Evolutionary conservation across 2,329 filamentous ascomycete genomes (phyloP), one percentile per base, ranked within the genome.

Genomic region (Fusarium buharicum): DNA sequence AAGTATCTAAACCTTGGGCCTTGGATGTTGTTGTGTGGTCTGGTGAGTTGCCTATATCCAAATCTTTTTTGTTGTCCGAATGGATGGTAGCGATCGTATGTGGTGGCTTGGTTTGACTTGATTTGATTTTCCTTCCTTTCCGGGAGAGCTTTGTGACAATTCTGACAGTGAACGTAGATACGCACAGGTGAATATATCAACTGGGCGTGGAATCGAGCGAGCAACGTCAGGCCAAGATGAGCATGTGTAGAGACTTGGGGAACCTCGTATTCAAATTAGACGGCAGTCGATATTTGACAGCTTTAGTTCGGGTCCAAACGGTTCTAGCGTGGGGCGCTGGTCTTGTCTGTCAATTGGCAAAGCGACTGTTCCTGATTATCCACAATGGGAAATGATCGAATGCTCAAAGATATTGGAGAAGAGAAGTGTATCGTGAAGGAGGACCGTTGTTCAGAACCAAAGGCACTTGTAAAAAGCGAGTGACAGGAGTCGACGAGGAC

Each of bases 401-500:
- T 60, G 57, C 43, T 59, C 59, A 58, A 50, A 48, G 56, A 53
- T 52, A 74, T 72, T 71, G 71, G 72, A 77, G 78, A 79, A 78
- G 75, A 76, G 76, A 39, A 52, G 27, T 20, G 46, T 58, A 47
- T 48, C 41, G 46, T 57, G 38, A 47, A 67, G 48, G 53, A 51
- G 22, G 48, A 66, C 36, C 45, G 45, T 56, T 60, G 50, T 59
- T 63, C 28, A 64, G 44, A 67, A 66, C 51, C 67, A 78, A 80
- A 14, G 80, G 79, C 75, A 80, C 76, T 76, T 74, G 75, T 87
- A 88, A 86, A 80, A 87, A 89, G 86, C 86, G 86, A 89, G 85
- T 87, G 86, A 88, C 86, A 87, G 86, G 86, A 89, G 86, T 82
- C 86, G 79, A 83, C 86, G 86, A 89, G 86, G 86, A 86, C 85